A percentile compares a stretch with the other conserved stretches of the same genome.
These are phyloP conservation scores for Seminavis robusta DNA, from an alignment of 108 stramenopile species.

Conservation along the genomic window DNA sequence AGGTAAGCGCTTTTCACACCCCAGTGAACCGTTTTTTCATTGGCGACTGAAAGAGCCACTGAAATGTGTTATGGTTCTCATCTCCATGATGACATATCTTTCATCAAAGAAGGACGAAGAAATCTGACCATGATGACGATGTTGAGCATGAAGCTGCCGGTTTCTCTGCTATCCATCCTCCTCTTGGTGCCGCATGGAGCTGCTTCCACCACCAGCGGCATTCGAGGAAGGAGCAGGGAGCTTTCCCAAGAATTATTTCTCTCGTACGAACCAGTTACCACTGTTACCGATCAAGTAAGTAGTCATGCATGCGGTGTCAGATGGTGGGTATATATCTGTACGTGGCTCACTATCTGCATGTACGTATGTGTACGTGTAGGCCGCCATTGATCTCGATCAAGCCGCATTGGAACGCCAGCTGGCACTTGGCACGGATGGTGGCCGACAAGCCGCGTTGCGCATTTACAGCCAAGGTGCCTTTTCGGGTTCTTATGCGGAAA, in stretches of 20 bases:
- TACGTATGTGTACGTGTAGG: slow-evolving; percentile 1
- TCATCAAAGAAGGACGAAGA: too few species aligned
- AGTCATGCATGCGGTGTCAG: background rate
- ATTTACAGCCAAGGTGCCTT: slow-evolving; percentile 64
- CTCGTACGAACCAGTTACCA: slow-evolving; percentile 53
- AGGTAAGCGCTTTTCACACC: too few species aligned
- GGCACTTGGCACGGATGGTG: slow-evolving; percentile 10
- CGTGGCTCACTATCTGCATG: background rate
- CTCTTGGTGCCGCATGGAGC: too few species aligned
- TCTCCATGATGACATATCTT: too few species aligned
- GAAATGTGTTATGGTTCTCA: too few species aligned
- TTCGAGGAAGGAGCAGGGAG: too few species aligned
- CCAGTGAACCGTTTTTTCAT: too few species aligned
- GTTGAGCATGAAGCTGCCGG: too few species aligned
- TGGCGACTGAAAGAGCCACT: too few species aligned
- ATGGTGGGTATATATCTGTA: background rate
- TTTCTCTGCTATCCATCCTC: too few species aligned
- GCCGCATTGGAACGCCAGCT: slow-evolving; percentile 45
- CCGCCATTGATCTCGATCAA: slow-evolving; percentile 76
- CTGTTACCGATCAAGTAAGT: slow-evolving; percentile 61
- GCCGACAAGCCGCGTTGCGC: slow-evolving; percentile 28
- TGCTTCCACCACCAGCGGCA: too few species aligned
- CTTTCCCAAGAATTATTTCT: slow-evolving; percentile 52
- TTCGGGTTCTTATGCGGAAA: slow-evolving; percentile 60
- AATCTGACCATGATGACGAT: too few species aligned